Evolutionary conservation across 2,329 filamentous ascomycete species (phyloP).

Genomic region (Helotiales sp.): DNA sequence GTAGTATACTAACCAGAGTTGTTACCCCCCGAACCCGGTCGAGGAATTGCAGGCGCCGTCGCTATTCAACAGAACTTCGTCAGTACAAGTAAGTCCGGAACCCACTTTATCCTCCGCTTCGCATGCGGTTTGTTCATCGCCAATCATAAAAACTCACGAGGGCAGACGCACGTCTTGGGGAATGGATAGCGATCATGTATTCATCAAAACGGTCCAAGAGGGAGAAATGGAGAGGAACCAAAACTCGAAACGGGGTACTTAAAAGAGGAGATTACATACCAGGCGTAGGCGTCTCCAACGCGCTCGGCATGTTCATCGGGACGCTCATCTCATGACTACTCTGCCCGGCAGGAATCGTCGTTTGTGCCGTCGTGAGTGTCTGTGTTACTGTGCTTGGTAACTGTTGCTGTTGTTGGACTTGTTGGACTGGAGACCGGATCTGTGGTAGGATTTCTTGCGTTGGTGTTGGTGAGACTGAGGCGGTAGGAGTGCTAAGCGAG

Average conservation of each 20-base stretch:
- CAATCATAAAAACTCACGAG: no score
- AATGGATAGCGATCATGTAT: no score
- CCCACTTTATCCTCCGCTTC: no score
- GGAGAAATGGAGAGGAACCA: neutral
- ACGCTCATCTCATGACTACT: conserved; percentile 4
- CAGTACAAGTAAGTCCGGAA: no score
- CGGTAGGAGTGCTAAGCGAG: neutral
- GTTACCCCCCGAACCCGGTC: neutral
- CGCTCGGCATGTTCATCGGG: neutral
- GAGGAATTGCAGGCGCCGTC: neutral
- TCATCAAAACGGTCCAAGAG: no score
- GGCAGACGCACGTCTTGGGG: no score
- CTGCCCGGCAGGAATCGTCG: neutral
- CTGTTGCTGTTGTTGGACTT: neutral
- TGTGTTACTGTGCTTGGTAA: neutral
- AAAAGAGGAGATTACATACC: neutral
- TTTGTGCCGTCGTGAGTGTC: neutral
- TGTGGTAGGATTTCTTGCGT: neutral
- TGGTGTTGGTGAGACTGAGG: neutral
- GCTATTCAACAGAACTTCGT: neutral
- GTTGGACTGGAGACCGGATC: neutral
- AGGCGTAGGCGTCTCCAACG: neutral
- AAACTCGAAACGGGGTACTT: neutral
- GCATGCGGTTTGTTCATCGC: no score
- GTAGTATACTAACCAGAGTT: neutral